Base-by-base conservation (phyloP, 2,329 filamentous ascomycete species). In the Sordariomycetes sp. region DNA sequence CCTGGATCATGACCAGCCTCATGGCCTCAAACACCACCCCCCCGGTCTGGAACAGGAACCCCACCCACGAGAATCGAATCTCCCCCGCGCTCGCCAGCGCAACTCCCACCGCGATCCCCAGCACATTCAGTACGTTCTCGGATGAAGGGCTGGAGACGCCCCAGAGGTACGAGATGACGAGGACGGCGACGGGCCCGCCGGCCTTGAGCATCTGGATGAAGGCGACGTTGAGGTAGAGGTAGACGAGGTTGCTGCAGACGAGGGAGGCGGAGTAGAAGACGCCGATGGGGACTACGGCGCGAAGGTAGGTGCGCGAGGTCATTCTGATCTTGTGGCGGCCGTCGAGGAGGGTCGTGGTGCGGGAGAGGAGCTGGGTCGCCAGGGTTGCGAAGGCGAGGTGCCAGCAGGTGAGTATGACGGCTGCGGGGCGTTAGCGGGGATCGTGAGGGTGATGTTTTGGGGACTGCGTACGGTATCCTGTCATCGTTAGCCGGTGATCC, bases 1-100 rank as follows among this genome's bases (percentile, higher is more conserved):
- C 83, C 73, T 95, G 86, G 58, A 94, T 88, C 87, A 95, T 89
- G 72, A 90, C 85, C 61, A 94, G 75, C 60, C 89, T 85, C 60
- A 88, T 78, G 52, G 89, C 88, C 74, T 95, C 89, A 66, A 91
- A 92, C 55, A 86, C 68, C 62, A 91, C 88, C 62, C 88, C 89
- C 59, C 79, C 85, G 57, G 86, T 68, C 73, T 94, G 89, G 72
- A 80, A 86, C 36, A 84, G 60, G 69, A 87, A 83, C 53, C 84
- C 84, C 48, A 80, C 65, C 72, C 82, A 72, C 63, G 82, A 82
- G 69, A 89, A 88, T 58, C 83, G 75, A 63, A 88, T 84, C 70
- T 88, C 85, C 61, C 85, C 86, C 35, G 73, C 65, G 59, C 75
- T 79, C 39, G 79, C 77, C 25, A 82, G 67, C 24, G 68, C 71